Percentiles rank a stretch among this genome's conserved stretches.
Conservation (phyloP, 2,329 filamentous ascomycete genomes). For the Microcera coccophila region DNA sequence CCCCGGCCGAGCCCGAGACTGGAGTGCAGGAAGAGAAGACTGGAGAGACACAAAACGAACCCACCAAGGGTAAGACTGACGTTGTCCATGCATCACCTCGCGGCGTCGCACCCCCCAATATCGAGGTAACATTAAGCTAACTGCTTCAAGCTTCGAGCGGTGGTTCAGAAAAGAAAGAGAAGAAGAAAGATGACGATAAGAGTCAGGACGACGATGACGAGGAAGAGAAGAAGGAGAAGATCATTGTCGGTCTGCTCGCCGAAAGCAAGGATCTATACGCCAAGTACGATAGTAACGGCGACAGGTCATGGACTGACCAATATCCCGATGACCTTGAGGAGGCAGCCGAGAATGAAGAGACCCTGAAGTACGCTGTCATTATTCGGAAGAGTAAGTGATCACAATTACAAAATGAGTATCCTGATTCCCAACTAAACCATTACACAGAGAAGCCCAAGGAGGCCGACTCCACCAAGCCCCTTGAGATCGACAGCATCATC, state of each 20-base stretch:
- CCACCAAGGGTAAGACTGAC: conserved; percentile 14
- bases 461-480: conserved; percentile 56
- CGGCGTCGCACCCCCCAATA: too few relatives aligned
- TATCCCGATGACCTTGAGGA: conserved; percentile 52
- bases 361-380: conserved; percentile 57
- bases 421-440: neutral
- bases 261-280: conserved; percentile 43
- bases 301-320: conserved; percentile 53
- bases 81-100: too few relatives aligned
- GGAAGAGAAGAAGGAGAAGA: conserved; percentile 16
- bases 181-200: conserved; percentile 2
- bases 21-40: conserved; percentile 13
- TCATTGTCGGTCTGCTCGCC: conserved; percentile 34
- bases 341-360: conserved; percentile 58
- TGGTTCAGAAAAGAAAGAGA: conserved; percentile 3
- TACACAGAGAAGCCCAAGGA: conserved; percentile 41
- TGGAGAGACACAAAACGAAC: conserved; percentile 12
- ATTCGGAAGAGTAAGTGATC: conserved; percentile 45
- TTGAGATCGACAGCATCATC: conserved; percentile 59
- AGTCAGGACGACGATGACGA: conserved; percentile 6
- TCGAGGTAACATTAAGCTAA: too few relatives aligned
- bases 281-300: conserved; percentile 45
- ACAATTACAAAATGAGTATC: too few relatives aligned
- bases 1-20: conserved; percentile 18
- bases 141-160: too few relatives aligned